A percentile compares a stretch with the other conserved stretches of the same genome.
Evolutionary conservation across 2,329 filamentous ascomycete species (phyloP).

Genomic region (Dothistroma septosporum): DNA sequence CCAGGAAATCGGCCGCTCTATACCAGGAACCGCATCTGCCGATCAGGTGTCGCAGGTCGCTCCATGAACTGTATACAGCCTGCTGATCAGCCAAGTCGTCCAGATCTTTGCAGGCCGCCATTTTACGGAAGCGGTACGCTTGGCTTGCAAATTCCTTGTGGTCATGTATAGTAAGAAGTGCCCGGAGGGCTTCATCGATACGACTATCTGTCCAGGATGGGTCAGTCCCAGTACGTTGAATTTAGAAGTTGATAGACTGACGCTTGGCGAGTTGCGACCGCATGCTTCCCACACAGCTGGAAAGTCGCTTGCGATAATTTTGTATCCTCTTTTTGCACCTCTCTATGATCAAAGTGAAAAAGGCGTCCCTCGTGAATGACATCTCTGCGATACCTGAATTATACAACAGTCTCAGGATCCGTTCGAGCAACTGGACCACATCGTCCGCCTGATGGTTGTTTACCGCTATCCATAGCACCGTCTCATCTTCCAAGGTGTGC

Average conservation of each 20-base stretch:
- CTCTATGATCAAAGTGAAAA: not conserved
- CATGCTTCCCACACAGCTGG: no score
- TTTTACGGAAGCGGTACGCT: not conserved
- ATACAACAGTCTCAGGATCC: not conserved
- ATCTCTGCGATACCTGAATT: no score
- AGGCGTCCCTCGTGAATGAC: no score
- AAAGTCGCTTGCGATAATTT: no score
- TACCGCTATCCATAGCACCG: not conserved
- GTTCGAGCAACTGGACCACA: no score
- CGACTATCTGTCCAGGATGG: not conserved
- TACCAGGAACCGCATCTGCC: constrained; percentile 1
- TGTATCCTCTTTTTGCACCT: not conserved
- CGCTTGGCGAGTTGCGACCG: no score
- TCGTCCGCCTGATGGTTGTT: not conserved
- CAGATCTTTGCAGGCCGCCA: not conserved
- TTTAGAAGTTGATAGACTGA: no score
- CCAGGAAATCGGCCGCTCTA: not conserved
- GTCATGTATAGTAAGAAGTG: not conserved
- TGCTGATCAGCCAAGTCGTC: not conserved
- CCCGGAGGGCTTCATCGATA: not conserved
- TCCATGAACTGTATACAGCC: not conserved
- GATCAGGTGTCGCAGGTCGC: not conserved
- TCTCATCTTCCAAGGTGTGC: not conserved
- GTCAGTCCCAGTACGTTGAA: not conserved
- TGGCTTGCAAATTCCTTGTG: no score